Percentiles rank a stretch among this genome's conserved stretches.
Evolutionary conservation across 2,329 filamentous ascomycete genomes (phyloP).

Genomic region (Ophiocordyceps unilateralis): DNA sequence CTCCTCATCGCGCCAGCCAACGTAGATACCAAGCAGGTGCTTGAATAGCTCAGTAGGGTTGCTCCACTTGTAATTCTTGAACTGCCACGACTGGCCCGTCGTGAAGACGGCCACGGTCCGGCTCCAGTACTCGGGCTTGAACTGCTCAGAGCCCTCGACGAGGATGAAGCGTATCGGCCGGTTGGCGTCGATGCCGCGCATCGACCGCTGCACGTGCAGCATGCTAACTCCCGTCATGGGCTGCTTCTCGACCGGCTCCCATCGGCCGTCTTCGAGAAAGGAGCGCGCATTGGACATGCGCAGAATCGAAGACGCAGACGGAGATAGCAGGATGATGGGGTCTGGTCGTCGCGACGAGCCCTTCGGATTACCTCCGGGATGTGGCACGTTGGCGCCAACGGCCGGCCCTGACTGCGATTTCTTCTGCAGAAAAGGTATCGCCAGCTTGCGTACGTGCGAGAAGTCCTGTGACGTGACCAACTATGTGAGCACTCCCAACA

Average conservation of each 20-base stretch:
- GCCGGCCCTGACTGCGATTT: conserved; percentile 27
- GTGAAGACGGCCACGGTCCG: conserved; percentile 94
- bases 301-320: conserved; percentile 83
- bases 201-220: conserved; percentile 64
- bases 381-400: conserved; percentile 22
- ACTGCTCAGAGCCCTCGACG: conserved; percentile 81
- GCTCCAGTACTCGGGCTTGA: conserved; percentile 96
- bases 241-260: not conserved
- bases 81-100: conserved; percentile 95
- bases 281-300: conserved; percentile 92
- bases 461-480: conserved; percentile 90
- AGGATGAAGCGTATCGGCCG: conserved; percentile 84
- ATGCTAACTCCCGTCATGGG: conserved; percentile 39
- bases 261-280: conserved; percentile 65
- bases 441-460: conserved; percentile 77
- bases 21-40: conserved; percentile 71
- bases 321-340: conserved; percentile 92
- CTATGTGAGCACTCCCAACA: conserved; percentile 2
- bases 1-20: conserved; percentile 80
- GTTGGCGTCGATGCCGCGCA: conserved; percentile 52
- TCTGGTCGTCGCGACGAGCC: conserved; percentile 36
- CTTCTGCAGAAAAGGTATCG: conserved; percentile 55
- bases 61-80: conserved; percentile 95
- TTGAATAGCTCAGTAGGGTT: conserved; percentile 77
- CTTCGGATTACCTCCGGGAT: conserved; percentile 36